A percentile compares a stretch with the other conserved stretches of the same genome.
phyloP scores from a whole-genome alignment of 306 rosid genomes.

The Pachyrhizus erosus region DNA sequence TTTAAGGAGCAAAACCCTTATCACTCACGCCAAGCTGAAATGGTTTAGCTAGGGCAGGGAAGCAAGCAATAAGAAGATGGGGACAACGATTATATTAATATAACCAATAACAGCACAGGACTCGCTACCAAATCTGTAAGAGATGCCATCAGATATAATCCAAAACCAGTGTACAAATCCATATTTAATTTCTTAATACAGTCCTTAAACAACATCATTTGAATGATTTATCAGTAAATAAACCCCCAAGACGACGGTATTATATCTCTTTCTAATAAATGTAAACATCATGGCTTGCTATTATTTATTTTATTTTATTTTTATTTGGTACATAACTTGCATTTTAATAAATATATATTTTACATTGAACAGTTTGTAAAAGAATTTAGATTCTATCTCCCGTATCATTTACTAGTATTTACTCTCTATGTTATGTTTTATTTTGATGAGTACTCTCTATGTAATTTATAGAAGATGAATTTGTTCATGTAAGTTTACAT shows the following conservation, averaged over 20 bases:
- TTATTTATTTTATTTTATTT: too few species aligned
- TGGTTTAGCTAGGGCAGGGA: not conserved
- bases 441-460: too few species aligned
- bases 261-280: not conserved
- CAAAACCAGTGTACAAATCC: conserved; percentile 20
- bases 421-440: not conserved
- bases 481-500: too few species aligned
- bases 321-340: too few species aligned
- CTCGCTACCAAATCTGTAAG: not conserved
- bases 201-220: not conserved
- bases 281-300: not conserved
- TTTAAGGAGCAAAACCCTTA: too few species aligned
- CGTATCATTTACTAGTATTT: not conserved
- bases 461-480: not conserved
- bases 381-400: not conserved
- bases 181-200: not conserved
- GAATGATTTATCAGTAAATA: not conserved
- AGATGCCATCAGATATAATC: conserved; percentile 14
- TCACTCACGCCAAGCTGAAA: too few species aligned
- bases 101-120: conserved; percentile 8
- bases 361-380: not conserved
- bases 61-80: not conserved
- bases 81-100: conserved; percentile 20
- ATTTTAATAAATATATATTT: not conserved
- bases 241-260: not conserved